Evolutionary conservation across 352 stramenopile genomes (phyloP), one percentile per base, ranked within the genome.

Genomic region (Pythium pectinolyticum): DNA sequence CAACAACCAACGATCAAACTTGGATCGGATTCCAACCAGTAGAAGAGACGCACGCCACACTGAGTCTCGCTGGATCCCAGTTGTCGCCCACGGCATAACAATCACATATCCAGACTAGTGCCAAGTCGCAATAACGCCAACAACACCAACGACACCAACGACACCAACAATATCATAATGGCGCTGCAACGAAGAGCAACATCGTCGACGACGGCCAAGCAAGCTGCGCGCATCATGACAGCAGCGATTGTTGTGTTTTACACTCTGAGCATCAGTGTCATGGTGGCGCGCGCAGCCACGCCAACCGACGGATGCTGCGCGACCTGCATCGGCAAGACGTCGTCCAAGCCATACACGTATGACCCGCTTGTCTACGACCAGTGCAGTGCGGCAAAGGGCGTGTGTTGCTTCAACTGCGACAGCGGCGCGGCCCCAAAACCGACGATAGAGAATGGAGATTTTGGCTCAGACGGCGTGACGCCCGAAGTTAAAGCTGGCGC

Each of bases 341-440:
- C 82, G n/a, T 62, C 66, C 58, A 28, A 69, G 19, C 57, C 68
- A 27, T 90, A 88, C 75, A 77, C 70, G 39, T 90, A 90, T 68
- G 82, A 91, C 67, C 82, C 82, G 31, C 41, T 87, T 9, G 65
- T 91, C 27, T 81, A 81, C 68, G 51, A 53, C 6, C 67, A 91
- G 57, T 91, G 82, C 62, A 73, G 63, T 34, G 72, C 75, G 1
- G 77, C 66, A 8, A 63, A 69, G 34, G 80, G 82, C 31, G 73
- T 91, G 24, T 91, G 82, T 63, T 91, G 82, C 75, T 91, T 84
- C 68, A 73, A 86, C 62, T 91, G 82, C 70, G 74, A 76, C 25
- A 46, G 57, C 19, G 61, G 72, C 19, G 25, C 28, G 22, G 57
- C 63, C 5, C 34, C 63, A 11, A 55, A 65, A 35, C 60, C 70